A percentile compares a stretch with the other conserved stretches of the same genome.
phyloP scores from a whole-genome alignment of 2,329 filamentous ascomycete genomes.

The Hypomyces perniciosus region DNA sequence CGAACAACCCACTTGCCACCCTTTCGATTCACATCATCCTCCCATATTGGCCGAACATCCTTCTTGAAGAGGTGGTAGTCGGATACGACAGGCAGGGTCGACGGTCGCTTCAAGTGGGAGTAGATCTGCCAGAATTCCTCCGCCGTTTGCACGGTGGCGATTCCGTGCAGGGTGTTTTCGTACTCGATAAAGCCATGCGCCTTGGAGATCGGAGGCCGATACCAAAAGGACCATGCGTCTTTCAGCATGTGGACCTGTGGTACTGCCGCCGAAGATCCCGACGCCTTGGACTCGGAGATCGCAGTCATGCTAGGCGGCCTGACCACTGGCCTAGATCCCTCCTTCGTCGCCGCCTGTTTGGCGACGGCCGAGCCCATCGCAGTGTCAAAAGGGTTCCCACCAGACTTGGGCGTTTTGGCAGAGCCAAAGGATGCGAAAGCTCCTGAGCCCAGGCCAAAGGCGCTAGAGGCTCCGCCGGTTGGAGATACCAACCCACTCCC shows the following conservation, averaged over 20 bases:
- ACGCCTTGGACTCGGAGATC: constrained; percentile 36
- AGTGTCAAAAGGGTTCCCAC: constrained; percentile 74
- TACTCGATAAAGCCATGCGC: constrained; percentile 84
- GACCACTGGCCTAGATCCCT: constrained; percentile 23
- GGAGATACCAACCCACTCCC: constrained; percentile 42
- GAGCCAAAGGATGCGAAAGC: constrained; percentile 87
- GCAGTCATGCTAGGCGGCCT: constrained; percentile 36
- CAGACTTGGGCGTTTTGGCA: constrained; percentile 80
- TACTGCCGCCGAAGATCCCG: constrained; percentile 31
- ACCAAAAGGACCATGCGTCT: constrained; percentile 95
- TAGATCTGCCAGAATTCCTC: constrained; percentile 93
- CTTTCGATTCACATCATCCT: constrained; percentile 92
- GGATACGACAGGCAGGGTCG: constrained; percentile 79
- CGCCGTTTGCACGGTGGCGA: constrained; percentile 73
- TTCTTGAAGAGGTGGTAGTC: constrained; percentile 99
- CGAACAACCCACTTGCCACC: constrained; percentile 97
- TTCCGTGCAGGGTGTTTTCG: constrained; percentile 87
- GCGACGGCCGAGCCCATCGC: constrained; percentile 46
- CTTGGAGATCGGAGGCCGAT: constrained; percentile 91
- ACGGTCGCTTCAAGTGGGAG: constrained; percentile 82
- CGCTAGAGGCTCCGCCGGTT: constrained; percentile 66
- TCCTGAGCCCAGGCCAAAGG: constrained; percentile 89
- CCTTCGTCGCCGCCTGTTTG: constrained; percentile 28
- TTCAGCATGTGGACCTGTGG: constrained; percentile 55
- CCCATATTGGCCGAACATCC: constrained; percentile 94